Evolutionary conservation across 2,329 filamentous ascomycete species (phyloP), one percentile per base, ranked within the genome.

Genomic region (Leptographium galeiforme): DNA sequence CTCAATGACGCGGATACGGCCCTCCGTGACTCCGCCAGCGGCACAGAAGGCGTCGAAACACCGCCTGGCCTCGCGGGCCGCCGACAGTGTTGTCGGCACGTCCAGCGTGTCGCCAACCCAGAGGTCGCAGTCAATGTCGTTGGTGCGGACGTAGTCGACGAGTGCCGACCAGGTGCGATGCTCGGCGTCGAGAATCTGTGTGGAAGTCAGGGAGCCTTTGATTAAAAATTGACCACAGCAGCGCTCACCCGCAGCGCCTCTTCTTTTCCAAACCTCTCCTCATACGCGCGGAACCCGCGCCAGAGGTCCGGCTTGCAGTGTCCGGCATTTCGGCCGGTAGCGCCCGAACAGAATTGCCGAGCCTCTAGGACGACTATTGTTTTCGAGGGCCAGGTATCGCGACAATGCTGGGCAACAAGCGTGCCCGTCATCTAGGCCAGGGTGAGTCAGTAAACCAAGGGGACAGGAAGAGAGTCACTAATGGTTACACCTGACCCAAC

Each of bases 221-320:
- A n/a, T n/a, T n/a, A n/a, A n/a, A n/a, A n/a, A n/a, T n/a, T n/a
- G n/a, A n/a, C n/a, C n/a, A n/a, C n/a, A n/a, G n/a, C n/a, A n/a
- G n/a, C n/a, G n/a, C 48, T 3, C 12, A 44, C 48, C 36, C 40
- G 30, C 1, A 50, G n/a, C 11, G 48, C 38, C 48, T 50, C 19
- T 25, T 43, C 40, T 12, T 8, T 36, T 8, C 48, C 48, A 13
- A 50, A 50, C 14, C 13, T 2, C 25, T 25, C 19, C 39, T 34
- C 40, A n/a, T 50, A 50, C 2, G 32, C 19, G 2, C 14, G 25
- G n/a, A 50, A 50, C 6, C 48, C 48, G 6, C 32, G 25, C 48
- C 48, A 53, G 6, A 25, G 25, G 19, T 53, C 51, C n/a, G 51
- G 51, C 38, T 53, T 53, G 45, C 51, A 53, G 32, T 53, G 51